Conservation (phyloP, 305 asterid genomes). For the Fraxinus baroniana region DNA sequence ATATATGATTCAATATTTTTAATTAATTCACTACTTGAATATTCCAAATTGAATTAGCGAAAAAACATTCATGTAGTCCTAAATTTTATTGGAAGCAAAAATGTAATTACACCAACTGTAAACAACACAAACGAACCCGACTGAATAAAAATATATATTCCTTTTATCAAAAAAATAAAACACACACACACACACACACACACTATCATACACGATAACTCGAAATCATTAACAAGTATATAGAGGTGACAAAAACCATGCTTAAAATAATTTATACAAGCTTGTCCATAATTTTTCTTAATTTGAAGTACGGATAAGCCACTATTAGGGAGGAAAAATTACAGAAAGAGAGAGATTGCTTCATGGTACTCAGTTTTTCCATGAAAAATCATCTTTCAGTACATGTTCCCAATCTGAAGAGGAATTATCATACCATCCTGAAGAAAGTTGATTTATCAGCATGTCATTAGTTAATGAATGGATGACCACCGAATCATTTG, state of each 20-base stretch:
- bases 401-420: slow-evolving; percentile 96
- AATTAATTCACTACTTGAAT: background rate
- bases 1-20: background rate
- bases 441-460: slow-evolving; percentile 26
- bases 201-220: background rate
- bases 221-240: background rate
- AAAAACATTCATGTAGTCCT: background rate
- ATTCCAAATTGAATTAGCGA: background rate
- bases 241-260: background rate
- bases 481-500: slow-evolving; percentile 32
- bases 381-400: slow-evolving; percentile 56
- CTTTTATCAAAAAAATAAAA: background rate
- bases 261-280: background rate
- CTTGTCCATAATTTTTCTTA: background rate
- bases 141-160: background rate
- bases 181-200: no score
- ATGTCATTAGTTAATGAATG: slow-evolving; percentile 27
- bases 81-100: background rate
- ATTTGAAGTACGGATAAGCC: background rate
- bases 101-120: background rate
- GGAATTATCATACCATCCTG: slow-evolving; percentile 46
- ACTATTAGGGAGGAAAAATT: background rate
- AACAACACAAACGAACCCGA: background rate
- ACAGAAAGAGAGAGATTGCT: background rate
- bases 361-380: slow-evolving; percentile 46